Conservation (phyloP, 257 asterid genomes). For the Solanum piurae region DNA sequence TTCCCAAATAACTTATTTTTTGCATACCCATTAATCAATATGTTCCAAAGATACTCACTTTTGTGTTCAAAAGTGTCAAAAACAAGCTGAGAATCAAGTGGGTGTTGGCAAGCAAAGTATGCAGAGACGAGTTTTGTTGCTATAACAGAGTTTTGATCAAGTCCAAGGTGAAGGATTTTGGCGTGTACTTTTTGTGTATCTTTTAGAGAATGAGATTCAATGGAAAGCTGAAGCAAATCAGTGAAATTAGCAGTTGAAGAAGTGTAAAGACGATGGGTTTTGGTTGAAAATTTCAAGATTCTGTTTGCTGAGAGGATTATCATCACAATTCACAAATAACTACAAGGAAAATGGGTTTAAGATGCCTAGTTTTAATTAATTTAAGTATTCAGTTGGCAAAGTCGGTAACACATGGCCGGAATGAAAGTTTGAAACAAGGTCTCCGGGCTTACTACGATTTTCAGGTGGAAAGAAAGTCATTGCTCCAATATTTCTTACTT, state of each 20-base stretch:
- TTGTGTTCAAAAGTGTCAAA: slow-evolving; percentile 28
- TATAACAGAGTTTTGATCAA: slow-evolving; percentile 30
- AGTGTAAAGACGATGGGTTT: slow-evolving; percentile 3
- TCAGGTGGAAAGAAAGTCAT: too few relatives aligned
- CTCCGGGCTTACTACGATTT: background rate
- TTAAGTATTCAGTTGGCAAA: background rate
- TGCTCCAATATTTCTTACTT: too few relatives aligned
- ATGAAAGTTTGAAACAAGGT: background rate
- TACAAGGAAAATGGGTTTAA: too few relatives aligned
- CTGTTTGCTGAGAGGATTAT: slow-evolving; percentile 13
- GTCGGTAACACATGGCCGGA: accelerated
- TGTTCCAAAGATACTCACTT: slow-evolving; percentile 40
- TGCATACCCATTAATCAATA: slow-evolving; percentile 48
- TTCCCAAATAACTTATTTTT: slow-evolving; percentile 16
- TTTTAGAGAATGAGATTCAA: slow-evolving; percentile 27
- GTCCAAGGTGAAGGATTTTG: slow-evolving; percentile 31
- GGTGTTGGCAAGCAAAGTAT: slow-evolving; percentile 26
- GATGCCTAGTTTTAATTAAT: background rate
- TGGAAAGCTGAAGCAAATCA: slow-evolving; percentile 25
- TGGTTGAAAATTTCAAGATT: background rate
- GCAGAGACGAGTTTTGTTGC: slow-evolving; percentile 56
- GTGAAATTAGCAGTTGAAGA: slow-evolving; percentile 20
- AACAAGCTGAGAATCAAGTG: slow-evolving; percentile 23
- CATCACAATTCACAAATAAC: background rate
- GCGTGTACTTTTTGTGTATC: slow-evolving; percentile 36